Percentiles rank a stretch among this genome's conserved stretches.
phyloP scores from a whole-genome alignment of 257 asterid species.

The Cynanchum wilfordii region DNA sequence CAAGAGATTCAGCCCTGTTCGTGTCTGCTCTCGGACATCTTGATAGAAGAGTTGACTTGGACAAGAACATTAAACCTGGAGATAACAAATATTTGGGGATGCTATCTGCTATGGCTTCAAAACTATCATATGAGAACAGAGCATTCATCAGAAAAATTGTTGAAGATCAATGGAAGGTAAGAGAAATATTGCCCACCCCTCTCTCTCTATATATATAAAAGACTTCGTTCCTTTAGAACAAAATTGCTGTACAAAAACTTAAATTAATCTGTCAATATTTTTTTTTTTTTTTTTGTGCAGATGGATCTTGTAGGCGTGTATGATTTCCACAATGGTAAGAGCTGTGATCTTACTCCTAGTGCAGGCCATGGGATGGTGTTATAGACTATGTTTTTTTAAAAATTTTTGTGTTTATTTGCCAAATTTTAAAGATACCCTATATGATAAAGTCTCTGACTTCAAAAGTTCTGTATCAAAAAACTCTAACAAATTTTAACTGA shows the following conservation, averaged over 20 bases:
- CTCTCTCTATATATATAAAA: too few species aligned
- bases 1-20: conserved; percentile 22
- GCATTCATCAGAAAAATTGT: conserved; percentile 36
- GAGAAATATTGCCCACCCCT: too few species aligned
- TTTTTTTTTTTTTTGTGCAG: conserved; percentile 33
- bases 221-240: too few species aligned
- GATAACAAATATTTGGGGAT: conserved; percentile 34
- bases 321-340: conserved; percentile 49
- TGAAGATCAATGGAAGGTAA: conserved; percentile 57
- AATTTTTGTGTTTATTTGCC: too few species aligned
- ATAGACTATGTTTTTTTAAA: too few species aligned
- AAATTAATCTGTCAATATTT: too few species aligned
- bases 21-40: conserved; percentile 42
- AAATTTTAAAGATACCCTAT: too few species aligned
- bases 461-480: too few species aligned
- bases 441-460: too few species aligned
- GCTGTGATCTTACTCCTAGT: not conserved
- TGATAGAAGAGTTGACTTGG: conserved; percentile 52
- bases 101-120: conserved; percentile 59
- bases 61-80: conserved; percentile 39
- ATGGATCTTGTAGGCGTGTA: conserved; percentile 43
- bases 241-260: not conserved
- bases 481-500: too few species aligned
- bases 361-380: not conserved
- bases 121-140: conserved; percentile 59